A percentile compares a stretch with the other conserved stretches of the same genome.
phyloP scores from a whole-genome alignment of 352 stramenopile genomes.

The Phytophthora chlamydospora region DNA sequence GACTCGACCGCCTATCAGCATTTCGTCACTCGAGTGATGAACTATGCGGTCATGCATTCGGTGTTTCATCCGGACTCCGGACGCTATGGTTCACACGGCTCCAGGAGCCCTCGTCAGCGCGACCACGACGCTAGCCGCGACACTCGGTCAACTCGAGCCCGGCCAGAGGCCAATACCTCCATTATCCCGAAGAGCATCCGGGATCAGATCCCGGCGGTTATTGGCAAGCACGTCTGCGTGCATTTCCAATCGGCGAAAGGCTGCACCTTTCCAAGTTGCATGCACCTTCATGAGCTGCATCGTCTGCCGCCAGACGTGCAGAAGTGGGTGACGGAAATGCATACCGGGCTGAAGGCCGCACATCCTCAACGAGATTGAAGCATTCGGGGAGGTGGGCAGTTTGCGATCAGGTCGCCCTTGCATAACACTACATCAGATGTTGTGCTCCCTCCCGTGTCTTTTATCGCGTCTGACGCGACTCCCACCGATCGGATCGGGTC shows the following conservation, averaged over 20 bases:
- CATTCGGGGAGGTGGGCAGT: too few relatives aligned
- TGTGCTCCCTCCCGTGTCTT: constrained; percentile 1
- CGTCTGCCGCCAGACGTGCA: not conserved
- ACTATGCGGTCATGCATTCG: not conserved
- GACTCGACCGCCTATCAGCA: not conserved
- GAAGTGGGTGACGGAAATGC: not conserved
- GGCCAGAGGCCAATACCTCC: not conserved
- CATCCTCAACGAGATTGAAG: not conserved
- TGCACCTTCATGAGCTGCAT: not conserved
- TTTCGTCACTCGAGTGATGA: not conserved
- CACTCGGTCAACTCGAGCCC: not conserved
- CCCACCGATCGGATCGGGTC: not conserved
- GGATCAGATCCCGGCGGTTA: not conserved
- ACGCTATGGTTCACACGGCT: not conserved
- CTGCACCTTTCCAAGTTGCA: not conserved
- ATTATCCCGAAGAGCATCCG: not conserved
- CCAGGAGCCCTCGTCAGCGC: not conserved
- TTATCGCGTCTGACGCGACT: not conserved
- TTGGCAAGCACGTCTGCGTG: not conserved
- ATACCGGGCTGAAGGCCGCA: not conserved
- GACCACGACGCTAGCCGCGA: not conserved
- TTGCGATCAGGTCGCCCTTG: not conserved
- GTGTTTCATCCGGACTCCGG: not conserved
- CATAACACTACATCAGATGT: not conserved
- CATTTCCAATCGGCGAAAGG: not conserved